Conservation (phyloP, 306 rosid species). For the Dryas alaskensis region DNA sequence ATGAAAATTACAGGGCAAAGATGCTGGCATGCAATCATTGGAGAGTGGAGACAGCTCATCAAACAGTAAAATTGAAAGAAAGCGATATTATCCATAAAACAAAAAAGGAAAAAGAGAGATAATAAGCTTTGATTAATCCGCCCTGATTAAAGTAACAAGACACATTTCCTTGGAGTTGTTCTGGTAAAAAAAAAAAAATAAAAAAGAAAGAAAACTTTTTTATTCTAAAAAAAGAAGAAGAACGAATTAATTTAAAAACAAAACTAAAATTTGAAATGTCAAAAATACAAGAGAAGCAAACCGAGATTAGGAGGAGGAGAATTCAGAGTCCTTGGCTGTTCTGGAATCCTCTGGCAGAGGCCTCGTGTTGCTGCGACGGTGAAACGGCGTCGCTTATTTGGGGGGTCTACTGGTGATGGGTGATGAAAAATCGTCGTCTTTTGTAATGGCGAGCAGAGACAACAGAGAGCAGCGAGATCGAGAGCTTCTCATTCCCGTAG, state of each 20-base stretch:
- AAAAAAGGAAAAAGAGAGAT: too few relatives aligned
- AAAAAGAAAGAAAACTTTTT: neutral
- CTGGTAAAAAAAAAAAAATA: neutral
- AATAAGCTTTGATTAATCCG: conserved; percentile 10
- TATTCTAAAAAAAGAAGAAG: too few relatives aligned
- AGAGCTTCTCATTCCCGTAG: conserved; percentile 81
- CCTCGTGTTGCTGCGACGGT: neutral
- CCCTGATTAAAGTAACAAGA: neutral
- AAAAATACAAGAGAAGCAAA: neutral
- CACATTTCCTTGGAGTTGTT: conserved; percentile 22
- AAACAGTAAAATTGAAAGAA: too few relatives aligned
- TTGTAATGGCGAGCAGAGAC: conserved; percentile 57
- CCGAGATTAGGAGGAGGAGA: neutral
- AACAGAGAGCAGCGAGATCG: conserved; percentile 63
- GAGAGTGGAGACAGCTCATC: neutral
- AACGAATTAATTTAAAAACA: neutral
- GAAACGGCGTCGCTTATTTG: conserved; percentile 37
- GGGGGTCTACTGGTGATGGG: conserved; percentile 44
- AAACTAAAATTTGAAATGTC: neutral
- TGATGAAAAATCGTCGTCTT: conserved; percentile 52
- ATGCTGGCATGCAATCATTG: neutral
- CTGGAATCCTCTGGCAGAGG: neutral
- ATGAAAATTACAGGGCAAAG: neutral
- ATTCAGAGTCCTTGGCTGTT: neutral
- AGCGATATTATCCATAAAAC: too few relatives aligned